Percentiles rank a stretch among this genome's conserved stretches.
These are phyloP conservation scores for Paspalum vaginatum DNA, from an alignment of 176 grass and related monocot genomes.

Conservation along the genomic window DNA sequence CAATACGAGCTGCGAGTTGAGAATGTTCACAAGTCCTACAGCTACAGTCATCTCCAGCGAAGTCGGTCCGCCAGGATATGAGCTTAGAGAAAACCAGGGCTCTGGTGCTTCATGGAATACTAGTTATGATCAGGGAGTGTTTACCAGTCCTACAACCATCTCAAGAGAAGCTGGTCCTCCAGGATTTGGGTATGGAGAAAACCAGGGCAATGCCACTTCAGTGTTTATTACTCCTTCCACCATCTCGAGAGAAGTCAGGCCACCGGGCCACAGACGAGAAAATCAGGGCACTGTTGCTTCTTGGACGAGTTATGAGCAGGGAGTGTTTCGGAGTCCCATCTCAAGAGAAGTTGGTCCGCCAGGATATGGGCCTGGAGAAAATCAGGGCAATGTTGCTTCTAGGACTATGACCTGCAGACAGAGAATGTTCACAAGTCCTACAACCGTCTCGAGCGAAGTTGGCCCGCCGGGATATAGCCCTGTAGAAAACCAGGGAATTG, in stretches of 20 bases:
- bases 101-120: background rate
- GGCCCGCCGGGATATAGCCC: conserved; percentile 10
- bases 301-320: background rate
- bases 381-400: background rate
- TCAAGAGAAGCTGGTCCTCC: background rate
- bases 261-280: background rate
- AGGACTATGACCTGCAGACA: background rate
- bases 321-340: background rate
- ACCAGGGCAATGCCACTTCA: background rate
- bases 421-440: background rate
- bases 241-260: conserved; percentile 11
- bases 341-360: conserved; percentile 14
- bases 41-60: background rate
- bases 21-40: conserved; percentile 15
- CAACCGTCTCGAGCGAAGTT: background rate
- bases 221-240: background rate
- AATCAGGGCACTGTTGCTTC: conserved; percentile 5
- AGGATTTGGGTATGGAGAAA: background rate
- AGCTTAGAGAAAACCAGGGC: background rate
- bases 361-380: background rate
- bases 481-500: background rate
- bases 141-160: background rate
- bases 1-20: conserved; percentile 7
- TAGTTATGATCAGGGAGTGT: background rate
- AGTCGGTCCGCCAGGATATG: conserved; percentile 12